phyloP scores from a whole-genome alignment of 1,284 basidiomycete species.

The Flammula alnicola region DNA sequence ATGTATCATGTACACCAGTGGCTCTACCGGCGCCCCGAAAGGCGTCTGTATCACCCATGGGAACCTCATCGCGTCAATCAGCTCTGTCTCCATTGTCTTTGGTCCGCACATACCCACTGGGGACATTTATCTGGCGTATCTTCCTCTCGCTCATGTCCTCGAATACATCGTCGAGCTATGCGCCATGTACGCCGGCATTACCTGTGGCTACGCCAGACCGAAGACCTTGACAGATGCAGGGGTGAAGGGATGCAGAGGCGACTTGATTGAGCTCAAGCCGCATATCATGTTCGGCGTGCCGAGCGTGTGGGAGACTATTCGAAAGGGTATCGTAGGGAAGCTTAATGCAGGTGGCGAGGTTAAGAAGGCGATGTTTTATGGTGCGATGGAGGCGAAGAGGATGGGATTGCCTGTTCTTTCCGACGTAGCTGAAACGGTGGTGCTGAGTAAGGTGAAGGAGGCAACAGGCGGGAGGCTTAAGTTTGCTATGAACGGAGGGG shows the following conservation, averaged over 20 bases:
- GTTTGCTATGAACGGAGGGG: slow-evolving; percentile 83
- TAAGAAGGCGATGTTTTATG: slow-evolving; percentile 74
- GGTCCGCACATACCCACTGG: slow-evolving; percentile 70
- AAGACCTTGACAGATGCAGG: slow-evolving; percentile 93
- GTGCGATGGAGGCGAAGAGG: slow-evolving; percentile 70
- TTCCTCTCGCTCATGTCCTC: slow-evolving; percentile 92
- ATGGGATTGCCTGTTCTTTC: slow-evolving; percentile 66
- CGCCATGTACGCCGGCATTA: slow-evolving; percentile 69
- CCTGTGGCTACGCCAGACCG: slow-evolving; percentile 86
- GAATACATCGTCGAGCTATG: slow-evolving; percentile 81
- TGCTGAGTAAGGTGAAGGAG: slow-evolving; percentile 75
- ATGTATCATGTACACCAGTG: slow-evolving; percentile 97
- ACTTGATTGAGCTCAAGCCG: slow-evolving; percentile 83
- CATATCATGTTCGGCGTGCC: slow-evolving; percentile 91
- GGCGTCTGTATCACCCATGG: slow-evolving; percentile 89
- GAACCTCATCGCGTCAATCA: slow-evolving; percentile 86
- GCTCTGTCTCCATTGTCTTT: slow-evolving; percentile 74
- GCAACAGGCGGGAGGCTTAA: slow-evolving; percentile 88
- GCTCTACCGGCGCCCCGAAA: slow-evolving; percentile 91
- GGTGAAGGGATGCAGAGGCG: slow-evolving; percentile 87
- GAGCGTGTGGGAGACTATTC: slow-evolving; percentile 88
- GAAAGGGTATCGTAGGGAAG: slow-evolving; percentile 88
- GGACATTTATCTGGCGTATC: slow-evolving; percentile 85
- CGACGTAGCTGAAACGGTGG: slow-evolving; percentile 72
- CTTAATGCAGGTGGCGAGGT: slow-evolving; percentile 67